Base-by-base conservation (phyloP, 1,139 yeast species). In the Petasospora fabianii region DNA sequence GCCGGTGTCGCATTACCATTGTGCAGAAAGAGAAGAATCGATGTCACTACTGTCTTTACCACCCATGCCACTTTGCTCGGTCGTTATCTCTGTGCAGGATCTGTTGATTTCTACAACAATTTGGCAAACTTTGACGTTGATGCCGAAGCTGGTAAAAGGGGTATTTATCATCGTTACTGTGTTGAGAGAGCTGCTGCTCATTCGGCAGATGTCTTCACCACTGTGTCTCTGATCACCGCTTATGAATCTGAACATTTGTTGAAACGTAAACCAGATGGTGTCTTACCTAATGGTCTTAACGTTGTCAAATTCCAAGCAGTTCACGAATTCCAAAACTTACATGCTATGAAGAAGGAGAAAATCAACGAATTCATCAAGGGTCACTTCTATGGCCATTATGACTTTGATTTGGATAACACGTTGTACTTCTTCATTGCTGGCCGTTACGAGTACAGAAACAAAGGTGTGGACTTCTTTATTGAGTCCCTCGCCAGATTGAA, bases 1-100 rank as follows among this genome's bases (percentile, higher is more conserved):
- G 97, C 98, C 1, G 97, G 97, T 53, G 87, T 92, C 33, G 96
- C 96, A 1, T 69, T 92, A 49, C 97, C 98, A 0, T 70, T 92
- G 47, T 88, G 97, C 62, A 73, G 96, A 55, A 86, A 86, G 64
- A 79, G 97, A 58, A 75, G 90, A 56, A 83, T 92, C 45, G 98
- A 92, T 57, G 88, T 87, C 43, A 87, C 96, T 46, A 90, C 98
- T 34, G 84, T 92, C 49, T 92, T 92, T 71, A 92, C 98, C 40
- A 92, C 98, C 27, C 98, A 92, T 61, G 98, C 98, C 3, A 92
- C 98, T 17, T 69, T 92, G 51, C 73, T 92, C 51, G 98, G 98
- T 34, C 78, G 98, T 55, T 92, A 92, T 61, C 69, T 92, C 49
- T 92, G 98, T 69, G 97, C 97, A 16, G 97, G 97, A 19, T 79